Evolutionary conservation across 2,329 filamentous ascomycete genomes (phyloP).

Genomic region (Sclerotinia trifoliorum): DNA sequence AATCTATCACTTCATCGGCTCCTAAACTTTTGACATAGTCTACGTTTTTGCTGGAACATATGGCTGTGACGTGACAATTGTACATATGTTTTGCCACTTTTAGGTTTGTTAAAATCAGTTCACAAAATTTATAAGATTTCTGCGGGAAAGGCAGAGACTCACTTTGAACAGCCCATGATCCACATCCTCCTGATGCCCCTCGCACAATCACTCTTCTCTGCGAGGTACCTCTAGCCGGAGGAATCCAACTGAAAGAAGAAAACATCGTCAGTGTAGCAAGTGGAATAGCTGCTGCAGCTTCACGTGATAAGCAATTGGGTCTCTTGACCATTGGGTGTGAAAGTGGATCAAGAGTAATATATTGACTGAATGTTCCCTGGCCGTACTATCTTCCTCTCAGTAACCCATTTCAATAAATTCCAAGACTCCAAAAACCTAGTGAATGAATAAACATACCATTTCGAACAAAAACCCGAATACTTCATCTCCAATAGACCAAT

Average conservation of each 20-base stretch:
- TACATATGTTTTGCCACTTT: conserved; percentile 36
- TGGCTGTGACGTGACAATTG: conserved; percentile 37
- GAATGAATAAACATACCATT: conserved; percentile 27
- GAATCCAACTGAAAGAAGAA: conserved; percentile 37
- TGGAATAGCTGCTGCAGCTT: conserved; percentile 46
- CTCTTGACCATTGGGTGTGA: conserved; percentile 40
- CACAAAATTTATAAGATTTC: background rate
- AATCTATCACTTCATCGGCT: conserved; percentile 38
- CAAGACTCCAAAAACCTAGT: background rate
- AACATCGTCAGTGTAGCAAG: conserved; percentile 46
- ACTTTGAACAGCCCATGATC: conserved; percentile 36
- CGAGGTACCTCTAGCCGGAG: conserved; percentile 16
- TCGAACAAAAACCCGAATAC: conserved; percentile 40
- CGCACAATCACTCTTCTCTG: conserved; percentile 33
- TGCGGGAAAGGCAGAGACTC: conserved; percentile 9
- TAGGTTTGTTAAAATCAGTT: conserved; percentile 4
- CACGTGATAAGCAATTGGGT: conserved; percentile 44
- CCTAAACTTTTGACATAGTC: conserved; percentile 34
- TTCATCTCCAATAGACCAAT: conserved; percentile 41
- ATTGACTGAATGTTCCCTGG: conserved; percentile 38
- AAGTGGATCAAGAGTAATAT: conserved; percentile 34
- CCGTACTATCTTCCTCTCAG: conserved; percentile 30
- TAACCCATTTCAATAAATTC: background rate
- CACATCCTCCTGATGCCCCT: conserved; percentile 38
- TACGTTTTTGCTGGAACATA: conserved; percentile 36